Conservation (phyloP, 2,329 filamentous ascomycete genomes). For the Calonectria pteridis region DNA sequence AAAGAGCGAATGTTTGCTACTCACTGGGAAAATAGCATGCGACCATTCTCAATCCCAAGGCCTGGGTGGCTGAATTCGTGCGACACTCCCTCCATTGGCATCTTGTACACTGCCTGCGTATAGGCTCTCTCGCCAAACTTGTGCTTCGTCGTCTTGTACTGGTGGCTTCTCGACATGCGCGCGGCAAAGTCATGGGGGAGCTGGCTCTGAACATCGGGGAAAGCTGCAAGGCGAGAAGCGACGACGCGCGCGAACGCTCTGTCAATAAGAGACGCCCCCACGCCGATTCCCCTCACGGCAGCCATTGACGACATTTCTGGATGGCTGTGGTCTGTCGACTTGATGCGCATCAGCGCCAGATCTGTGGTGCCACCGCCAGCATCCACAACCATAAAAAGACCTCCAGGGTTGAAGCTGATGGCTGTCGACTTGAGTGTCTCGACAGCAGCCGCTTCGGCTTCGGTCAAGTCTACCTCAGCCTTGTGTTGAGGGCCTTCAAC, state of each 20-base stretch:
- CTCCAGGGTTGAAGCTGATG: constrained; percentile 52
- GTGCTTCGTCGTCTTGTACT: constrained; percentile 54
- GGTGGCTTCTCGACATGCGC: constrained; percentile 53
- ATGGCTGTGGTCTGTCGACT: constrained; percentile 41
- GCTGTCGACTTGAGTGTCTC: constrained; percentile 59
- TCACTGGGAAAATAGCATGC: constrained; percentile 56
- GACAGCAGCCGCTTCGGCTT: constrained; percentile 62
- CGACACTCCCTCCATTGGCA: constrained; percentile 58
- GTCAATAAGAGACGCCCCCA: constrained; percentile 61
- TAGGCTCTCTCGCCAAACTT: constrained; percentile 60
- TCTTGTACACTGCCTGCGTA: constrained; percentile 54
- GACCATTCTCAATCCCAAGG: constrained; percentile 54
- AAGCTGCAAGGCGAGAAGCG: constrained; percentile 50
- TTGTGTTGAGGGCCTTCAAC: constrained; percentile 52
- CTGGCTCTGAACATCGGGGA: constrained; percentile 53
- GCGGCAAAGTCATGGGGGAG: constrained; percentile 53
- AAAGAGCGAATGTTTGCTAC: constrained; percentile 15
- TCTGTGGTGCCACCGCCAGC: constrained; percentile 62
- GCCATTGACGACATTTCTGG: constrained; percentile 51
- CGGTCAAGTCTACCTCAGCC: constrained; percentile 59
- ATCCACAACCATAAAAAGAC: constrained; percentile 59
- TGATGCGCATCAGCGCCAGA: constrained; percentile 58
- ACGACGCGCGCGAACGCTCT: constrained; percentile 56
- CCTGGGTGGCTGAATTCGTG: constrained; percentile 54
- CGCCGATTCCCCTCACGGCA: constrained; percentile 58